Evolutionary conservation across 2,329 filamentous ascomycete species (phyloP).

Genomic region (Blastomyces parvus): DNA sequence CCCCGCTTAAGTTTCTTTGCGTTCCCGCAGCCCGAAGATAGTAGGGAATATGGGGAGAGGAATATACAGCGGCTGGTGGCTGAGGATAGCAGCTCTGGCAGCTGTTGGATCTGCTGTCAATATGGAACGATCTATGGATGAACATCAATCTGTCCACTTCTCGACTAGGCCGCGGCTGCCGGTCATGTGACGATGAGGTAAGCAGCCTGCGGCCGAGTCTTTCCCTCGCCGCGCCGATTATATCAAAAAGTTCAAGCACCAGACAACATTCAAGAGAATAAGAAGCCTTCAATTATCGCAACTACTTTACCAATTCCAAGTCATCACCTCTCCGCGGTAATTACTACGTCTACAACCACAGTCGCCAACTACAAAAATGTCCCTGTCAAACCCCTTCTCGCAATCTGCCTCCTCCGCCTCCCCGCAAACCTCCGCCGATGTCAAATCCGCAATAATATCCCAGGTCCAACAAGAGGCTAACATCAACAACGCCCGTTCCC

Average conservation of each 20-base stretch:
- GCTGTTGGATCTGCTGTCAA: too few relatives aligned
- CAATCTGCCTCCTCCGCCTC: conserved; percentile 22
- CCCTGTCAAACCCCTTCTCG: conserved; percentile 32
- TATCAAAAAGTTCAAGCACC: neutral
- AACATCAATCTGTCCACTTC: conserved; percentile 10
- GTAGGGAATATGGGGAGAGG: neutral
- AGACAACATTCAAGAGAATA: neutral
- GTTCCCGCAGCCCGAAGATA: neutral
- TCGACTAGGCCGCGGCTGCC: neutral
- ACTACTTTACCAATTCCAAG: neutral
- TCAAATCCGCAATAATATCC: conserved; percentile 51
- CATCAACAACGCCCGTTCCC: conserved; percentile 56
- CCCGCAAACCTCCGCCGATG: conserved; percentile 23
- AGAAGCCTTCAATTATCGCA: conserved; percentile 7
- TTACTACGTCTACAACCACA: neutral
- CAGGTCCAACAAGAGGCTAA: conserved; percentile 55
- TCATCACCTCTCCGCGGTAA: neutral
- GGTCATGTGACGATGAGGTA: conserved; percentile 4
- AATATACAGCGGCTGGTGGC: neutral
- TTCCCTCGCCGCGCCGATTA: neutral
- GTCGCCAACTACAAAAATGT: conserved; percentile 22
- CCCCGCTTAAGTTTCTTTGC: neutral
- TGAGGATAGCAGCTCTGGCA: neutral
- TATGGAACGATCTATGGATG: neutral
- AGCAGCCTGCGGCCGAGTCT: neutral